A percentile compares a stretch with the other conserved stretches of the same genome.
These are phyloP conservation scores for Metarhizium brunneum DNA, from an alignment of 2,329 filamentous ascomycete species.

Conservation along the genomic window DNA sequence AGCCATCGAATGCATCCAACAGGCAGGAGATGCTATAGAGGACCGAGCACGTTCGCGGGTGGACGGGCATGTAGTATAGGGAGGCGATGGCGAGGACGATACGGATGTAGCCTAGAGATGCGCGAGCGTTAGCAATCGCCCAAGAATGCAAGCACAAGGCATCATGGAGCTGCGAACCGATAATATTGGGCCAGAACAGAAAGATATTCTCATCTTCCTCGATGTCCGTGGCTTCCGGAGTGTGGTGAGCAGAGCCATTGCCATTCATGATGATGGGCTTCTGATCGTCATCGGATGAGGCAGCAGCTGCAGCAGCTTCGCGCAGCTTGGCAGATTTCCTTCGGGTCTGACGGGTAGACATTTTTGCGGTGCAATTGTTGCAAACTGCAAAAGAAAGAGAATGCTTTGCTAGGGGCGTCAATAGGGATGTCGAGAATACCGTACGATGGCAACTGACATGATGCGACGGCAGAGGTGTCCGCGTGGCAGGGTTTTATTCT, in stretches of 20 bases:
- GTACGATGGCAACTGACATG: slow-evolving; percentile 5
- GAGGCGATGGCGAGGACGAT: slow-evolving; percentile 80
- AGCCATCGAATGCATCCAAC: slow-evolving; percentile 89
- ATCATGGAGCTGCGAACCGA: slow-evolving; percentile 44
- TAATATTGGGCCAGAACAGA: slow-evolving; percentile 72
- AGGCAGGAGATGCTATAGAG: slow-evolving; percentile 92
- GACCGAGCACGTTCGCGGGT: slow-evolving; percentile 87
- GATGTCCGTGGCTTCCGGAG: slow-evolving; percentile 24
- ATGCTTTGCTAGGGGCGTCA: not conserved
- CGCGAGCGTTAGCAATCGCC: not conserved
- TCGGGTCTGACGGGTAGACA: slow-evolving; percentile 30
- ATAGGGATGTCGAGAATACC: slow-evolving; percentile 1
- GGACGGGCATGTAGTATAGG: slow-evolving; percentile 97
- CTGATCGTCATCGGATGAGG: slow-evolving; percentile 19
- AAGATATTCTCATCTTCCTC: slow-evolving; percentile 63
- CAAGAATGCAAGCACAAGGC: not conserved
- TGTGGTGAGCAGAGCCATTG: slow-evolving; percentile 32
- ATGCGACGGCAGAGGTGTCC: not conserved
- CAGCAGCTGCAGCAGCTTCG: slow-evolving; percentile 11
- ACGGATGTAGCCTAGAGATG: slow-evolving; percentile 57
- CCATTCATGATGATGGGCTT: slow-evolving; percentile 29
- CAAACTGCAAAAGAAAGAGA: too few relatives aligned
- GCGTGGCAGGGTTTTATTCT: not conserved
- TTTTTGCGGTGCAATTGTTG: slow-evolving; percentile 12
- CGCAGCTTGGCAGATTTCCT: slow-evolving; percentile 27